Percentiles rank a stretch among this genome's conserved stretches.
These are phyloP conservation scores for Globisporangium parvum DNA, from an alignment of 352 stramenopile species.

Conservation along the genomic window DNA sequence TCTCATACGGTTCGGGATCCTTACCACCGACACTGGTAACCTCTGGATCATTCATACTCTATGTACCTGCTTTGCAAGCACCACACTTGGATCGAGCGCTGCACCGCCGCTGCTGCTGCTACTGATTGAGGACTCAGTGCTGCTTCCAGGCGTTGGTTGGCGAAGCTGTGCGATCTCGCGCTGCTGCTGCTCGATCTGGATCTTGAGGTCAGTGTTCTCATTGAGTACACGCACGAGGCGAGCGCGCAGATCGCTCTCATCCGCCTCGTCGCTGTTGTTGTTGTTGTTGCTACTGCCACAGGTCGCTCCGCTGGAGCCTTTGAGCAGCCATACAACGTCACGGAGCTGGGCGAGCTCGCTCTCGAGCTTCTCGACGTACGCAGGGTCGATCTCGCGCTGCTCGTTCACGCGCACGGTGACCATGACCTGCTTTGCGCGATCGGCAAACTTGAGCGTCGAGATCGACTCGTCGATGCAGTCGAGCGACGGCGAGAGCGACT, in stretches of 20 bases:
- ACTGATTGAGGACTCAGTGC: constrained; percentile 43
- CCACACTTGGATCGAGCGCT: constrained; percentile 12
- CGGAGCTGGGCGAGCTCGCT: constrained; percentile 78
- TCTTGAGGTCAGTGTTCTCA: constrained; percentile 65
- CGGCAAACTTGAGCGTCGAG: constrained; percentile 92
- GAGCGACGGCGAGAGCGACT: constrained; percentile 82
- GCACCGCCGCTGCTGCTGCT: constrained; percentile 13
- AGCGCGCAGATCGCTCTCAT: constrained; percentile 21
- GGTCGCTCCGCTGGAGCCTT: constrained; percentile 8
- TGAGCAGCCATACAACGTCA: constrained; percentile 47
- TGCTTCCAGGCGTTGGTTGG: constrained; percentile 17
- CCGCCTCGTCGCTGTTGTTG: constrained; percentile 20
- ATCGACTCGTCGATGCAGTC: constrained; percentile 90
- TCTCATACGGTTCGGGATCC: too few relatives aligned
- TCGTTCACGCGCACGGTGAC: constrained; percentile 81
- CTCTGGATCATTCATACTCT: too few relatives aligned
- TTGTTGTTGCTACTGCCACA: constrained; percentile 8
- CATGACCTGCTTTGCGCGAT: constrained; percentile 90
- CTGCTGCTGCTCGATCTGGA: constrained; percentile 47
- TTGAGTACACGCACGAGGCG: constrained; percentile 46
- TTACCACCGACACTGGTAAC: too few relatives aligned
- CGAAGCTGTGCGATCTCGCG: constrained; percentile 51
- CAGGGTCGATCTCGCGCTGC: constrained; percentile 77
- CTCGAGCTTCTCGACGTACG: constrained; percentile 85
- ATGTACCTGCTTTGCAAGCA: constrained; percentile 26